A percentile compares a stretch with the other conserved stretches of the same genome.
phyloP scores from a whole-genome alignment of 257 asterid genomes.

The Buddleja alternifolia region DNA sequence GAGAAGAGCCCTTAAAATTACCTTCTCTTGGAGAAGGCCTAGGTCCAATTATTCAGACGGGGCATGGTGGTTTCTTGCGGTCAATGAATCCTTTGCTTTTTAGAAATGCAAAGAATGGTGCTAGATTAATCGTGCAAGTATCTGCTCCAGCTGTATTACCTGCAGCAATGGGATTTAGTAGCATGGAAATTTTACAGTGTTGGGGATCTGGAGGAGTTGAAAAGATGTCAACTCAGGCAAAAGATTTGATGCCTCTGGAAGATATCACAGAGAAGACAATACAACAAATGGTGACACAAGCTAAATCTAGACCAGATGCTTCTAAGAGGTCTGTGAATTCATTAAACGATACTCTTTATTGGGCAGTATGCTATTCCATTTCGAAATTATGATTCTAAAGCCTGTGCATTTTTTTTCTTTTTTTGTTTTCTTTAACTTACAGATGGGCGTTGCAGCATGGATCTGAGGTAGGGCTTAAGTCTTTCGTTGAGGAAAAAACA shows the following conservation, averaged over 20 bases:
- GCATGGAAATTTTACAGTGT: slow-evolving; percentile 55
- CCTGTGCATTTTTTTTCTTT: slow-evolving; percentile 1
- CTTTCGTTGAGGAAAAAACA: slow-evolving; percentile 16
- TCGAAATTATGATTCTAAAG: slow-evolving; percentile 25
- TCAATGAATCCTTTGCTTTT: slow-evolving; percentile 75
- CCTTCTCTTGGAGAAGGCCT: slow-evolving; percentile 69
- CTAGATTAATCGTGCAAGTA: slow-evolving; percentile 72
- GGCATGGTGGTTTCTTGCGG: slow-evolving; percentile 62
- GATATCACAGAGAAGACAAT: slow-evolving; percentile 77
- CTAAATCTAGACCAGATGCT: slow-evolving; percentile 35
- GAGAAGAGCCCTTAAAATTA: slow-evolving; percentile 51
- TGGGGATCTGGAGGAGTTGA: slow-evolving; percentile 80
- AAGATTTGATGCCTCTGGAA: slow-evolving; percentile 72
- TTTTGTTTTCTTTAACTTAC: slow-evolving; percentile 21
- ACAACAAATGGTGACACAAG: slow-evolving; percentile 55
- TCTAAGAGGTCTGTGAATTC: slow-evolving; percentile 55
- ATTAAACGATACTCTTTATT: slow-evolving; percentile 5
- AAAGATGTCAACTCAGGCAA: slow-evolving; percentile 57
- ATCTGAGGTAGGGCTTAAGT: slow-evolving; percentile 22
- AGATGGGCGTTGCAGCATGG: slow-evolving; percentile 36
- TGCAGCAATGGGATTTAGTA: slow-evolving; percentile 54
- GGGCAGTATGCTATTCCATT: neutral
- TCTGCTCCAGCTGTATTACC: slow-evolving; percentile 79
- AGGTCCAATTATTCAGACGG: slow-evolving; percentile 59
- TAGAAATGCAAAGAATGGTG: slow-evolving; percentile 63